Evolutionary conservation across 345 rosid species (phyloP), one percentile per base, ranked within the genome.

Genomic region (Sonneratia alba): DNA sequence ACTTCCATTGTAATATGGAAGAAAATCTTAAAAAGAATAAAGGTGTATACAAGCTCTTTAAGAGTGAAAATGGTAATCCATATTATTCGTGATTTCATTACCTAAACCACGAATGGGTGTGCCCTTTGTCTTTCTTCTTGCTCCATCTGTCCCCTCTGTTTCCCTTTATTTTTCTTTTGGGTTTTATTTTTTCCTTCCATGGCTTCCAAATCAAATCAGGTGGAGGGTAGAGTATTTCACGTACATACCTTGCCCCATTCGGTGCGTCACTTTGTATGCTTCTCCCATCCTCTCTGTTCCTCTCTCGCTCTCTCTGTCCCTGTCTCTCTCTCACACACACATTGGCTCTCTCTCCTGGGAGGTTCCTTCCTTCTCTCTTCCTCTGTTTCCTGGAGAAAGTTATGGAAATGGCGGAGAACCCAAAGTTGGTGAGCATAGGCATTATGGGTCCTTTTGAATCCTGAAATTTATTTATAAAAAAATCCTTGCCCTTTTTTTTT

Each of bases 331-430:
- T 18, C 57, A 40, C 55, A n/a, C 32, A 27, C 32, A 27, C 32
- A 27, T 27, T 27, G 32, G 32, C 7, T 37, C 65, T 66, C 64
- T 12, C 73, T 37, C 43, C 48, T 4, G 15, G 7, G 70, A 69
- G 57, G 37, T 32, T 47, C 61, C 48, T 71, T 56, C 36, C 61
- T 37, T 66, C 24, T 3, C 49, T 57, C 13, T 45, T 63, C 47
- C 65, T 48, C 27, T 61, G 57, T 63, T 78, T 76, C 67, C 75
- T 71, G 56, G 42, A 61, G 77, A 79, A 72, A 79, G 71, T 76
- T 62, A 77, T 67, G 81, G 85, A 81, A 67, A 78, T 71, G 84
- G 83, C 81, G 85, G 91, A 84, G 38, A 82, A 75, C 70, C 79
- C 88, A 67, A 87, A 84, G 86, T 36, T 82, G 86, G 91, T 83